Conservation (phyloP, 2,329 filamentous ascomycete species). For the Hyphodiscus sp. region DNA sequence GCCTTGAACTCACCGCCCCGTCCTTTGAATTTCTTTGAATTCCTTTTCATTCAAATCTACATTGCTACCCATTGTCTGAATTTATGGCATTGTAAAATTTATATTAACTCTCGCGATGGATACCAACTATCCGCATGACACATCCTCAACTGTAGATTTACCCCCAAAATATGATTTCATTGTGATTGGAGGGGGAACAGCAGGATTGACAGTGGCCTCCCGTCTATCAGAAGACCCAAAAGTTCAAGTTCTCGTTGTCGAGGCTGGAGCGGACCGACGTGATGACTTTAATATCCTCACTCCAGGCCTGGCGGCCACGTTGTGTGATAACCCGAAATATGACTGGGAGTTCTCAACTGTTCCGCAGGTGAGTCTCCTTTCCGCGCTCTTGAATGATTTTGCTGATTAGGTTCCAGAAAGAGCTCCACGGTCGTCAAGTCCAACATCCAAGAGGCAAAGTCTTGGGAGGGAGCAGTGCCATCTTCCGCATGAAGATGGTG, state of each 20-base stretch:
- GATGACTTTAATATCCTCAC: background rate
- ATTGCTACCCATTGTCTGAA: too few species aligned
- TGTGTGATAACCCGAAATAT: background rate
- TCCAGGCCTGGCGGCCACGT: background rate
- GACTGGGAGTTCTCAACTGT: background rate
- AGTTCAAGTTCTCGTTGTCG: background rate
- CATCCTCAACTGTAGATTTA: too few species aligned
- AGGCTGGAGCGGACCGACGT: background rate
- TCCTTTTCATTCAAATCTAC: too few species aligned
- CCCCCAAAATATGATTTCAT: background rate
- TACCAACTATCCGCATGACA: too few species aligned
- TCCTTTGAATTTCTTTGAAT: too few species aligned
- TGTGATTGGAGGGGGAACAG: background rate
- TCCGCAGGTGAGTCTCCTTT: background rate
- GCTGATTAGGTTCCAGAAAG: background rate
- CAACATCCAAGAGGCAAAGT: background rate
- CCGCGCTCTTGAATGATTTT: background rate
- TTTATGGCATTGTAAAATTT: too few species aligned
- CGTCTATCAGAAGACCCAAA: background rate
- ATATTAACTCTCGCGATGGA: too few species aligned
- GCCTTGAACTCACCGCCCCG: too few species aligned
- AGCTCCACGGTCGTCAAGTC: background rate
- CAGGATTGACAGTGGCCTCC: background rate
- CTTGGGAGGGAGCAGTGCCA: background rate
- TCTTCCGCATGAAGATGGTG: background rate